These are phyloP conservation scores for Salix dunnii DNA, from an alignment of 345 rosid species.

Conservation along the genomic window DNA sequence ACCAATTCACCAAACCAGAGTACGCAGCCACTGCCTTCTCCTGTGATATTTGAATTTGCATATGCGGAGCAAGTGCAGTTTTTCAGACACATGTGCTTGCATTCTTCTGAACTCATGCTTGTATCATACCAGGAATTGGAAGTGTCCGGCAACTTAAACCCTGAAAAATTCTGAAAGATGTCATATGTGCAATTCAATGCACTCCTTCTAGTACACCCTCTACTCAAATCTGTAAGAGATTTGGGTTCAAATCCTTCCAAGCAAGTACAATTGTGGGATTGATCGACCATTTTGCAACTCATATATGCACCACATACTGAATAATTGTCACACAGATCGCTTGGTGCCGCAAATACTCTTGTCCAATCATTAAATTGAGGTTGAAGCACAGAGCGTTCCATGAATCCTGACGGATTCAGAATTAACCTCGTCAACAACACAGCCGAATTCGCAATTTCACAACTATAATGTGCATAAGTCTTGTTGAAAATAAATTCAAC, in stretches of 20 bases:
- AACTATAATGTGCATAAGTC: conserved; percentile 4
- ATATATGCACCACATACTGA: conserved; percentile 13
- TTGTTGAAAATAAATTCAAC: conserved; percentile 6
- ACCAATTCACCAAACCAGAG: conserved; percentile 12
- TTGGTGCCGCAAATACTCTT: background rate
- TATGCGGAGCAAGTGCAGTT: conserved; percentile 11
- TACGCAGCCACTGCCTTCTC: conserved; percentile 15
- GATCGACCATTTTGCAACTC: background rate
- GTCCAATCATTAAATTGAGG: background rate
- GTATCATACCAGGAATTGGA: background rate
- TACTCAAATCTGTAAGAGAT: background rate
- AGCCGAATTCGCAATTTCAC: background rate
- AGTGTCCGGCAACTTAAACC: conserved; percentile 10
- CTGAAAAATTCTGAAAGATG: background rate
- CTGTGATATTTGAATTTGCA: background rate
- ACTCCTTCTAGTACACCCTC: conserved; percentile 7
- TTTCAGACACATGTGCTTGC: background rate
- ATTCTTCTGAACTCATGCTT: background rate
- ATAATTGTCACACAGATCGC: conserved; percentile 22
- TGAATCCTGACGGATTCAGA: conserved; percentile 6
- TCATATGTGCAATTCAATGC: background rate
- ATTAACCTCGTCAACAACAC: background rate
- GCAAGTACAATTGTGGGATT: conserved; percentile 5
- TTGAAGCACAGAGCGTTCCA: background rate
- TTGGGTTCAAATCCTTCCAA: conserved; percentile 9